Percentiles rank a stretch among this genome's conserved stretches.
Conservation (phyloP, 2,329 filamentous ascomycete genomes). For the Stachybotrys chartarum region DNA sequence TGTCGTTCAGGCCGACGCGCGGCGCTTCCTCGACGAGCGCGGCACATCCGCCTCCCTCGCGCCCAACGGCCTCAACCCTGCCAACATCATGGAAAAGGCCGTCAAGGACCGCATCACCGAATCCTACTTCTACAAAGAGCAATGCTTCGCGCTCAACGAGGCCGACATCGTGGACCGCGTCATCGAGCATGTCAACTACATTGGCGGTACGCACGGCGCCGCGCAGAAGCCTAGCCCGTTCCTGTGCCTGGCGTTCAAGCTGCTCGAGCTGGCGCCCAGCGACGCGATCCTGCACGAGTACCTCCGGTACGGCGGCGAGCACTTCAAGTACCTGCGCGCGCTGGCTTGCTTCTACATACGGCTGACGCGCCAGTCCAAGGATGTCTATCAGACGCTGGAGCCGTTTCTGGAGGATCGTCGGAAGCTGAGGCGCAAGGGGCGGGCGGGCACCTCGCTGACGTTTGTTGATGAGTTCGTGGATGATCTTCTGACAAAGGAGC, state of each 20-base stretch:
- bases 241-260: slow-evolving; percentile 88
- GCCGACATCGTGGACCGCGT: slow-evolving; percentile 81
- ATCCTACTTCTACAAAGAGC: slow-evolving; percentile 97
- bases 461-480: slow-evolving; percentile 91
- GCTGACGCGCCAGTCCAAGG: slow-evolving; percentile 72
- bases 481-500: slow-evolving; percentile 79
- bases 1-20: slow-evolving; percentile 68
- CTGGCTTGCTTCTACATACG: slow-evolving; percentile 91
- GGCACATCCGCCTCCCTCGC: slow-evolving; percentile 71
- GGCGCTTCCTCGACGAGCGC: slow-evolving; percentile 80
- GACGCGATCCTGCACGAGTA: slow-evolving; percentile 77
- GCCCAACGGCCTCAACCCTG: slow-evolving; percentile 83
- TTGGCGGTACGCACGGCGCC: slow-evolving; percentile 82
- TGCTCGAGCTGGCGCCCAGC: slow-evolving; percentile 78
- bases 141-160: slow-evolving; percentile 92
- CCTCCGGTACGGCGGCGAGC: slow-evolving; percentile 64
- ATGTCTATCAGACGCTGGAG: slow-evolving; percentile 76
- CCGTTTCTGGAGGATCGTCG: slow-evolving; percentile 74
- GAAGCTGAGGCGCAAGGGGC: slow-evolving; percentile 72
- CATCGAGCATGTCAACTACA: slow-evolving; percentile 69
- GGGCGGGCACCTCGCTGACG: slow-evolving; percentile 68
- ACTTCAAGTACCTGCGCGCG: slow-evolving; percentile 82
- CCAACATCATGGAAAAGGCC: slow-evolving; percentile 92
- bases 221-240: slow-evolving; percentile 87
- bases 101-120: slow-evolving; percentile 94